A percentile compares a stretch with the other conserved stretches of the same genome.
These are phyloP conservation scores for Sporothrix sp. DNA, from an alignment of 2,329 filamentous ascomycete species.

Conservation along the genomic window DNA sequence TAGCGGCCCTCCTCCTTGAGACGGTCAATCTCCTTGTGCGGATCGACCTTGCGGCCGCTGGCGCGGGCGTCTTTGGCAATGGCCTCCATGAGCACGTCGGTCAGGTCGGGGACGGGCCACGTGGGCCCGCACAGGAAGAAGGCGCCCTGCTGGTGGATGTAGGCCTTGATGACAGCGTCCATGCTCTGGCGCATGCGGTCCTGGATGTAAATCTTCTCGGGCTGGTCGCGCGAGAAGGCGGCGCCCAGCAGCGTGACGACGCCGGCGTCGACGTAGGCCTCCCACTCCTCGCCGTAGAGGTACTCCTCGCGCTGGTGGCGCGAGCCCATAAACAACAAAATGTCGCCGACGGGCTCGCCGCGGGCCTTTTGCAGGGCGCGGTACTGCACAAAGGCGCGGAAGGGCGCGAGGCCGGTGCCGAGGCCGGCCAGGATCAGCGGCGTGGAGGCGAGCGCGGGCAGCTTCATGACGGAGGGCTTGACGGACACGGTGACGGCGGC, in stretches of 20 bases:
- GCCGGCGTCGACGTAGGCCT: conserved; percentile 90
- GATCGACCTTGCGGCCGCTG: conserved; percentile 70
- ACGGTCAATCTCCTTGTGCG: conserved; percentile 86
- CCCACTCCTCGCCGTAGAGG: conserved; percentile 98
- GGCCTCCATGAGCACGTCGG: conserved; percentile 85
- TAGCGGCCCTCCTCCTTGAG: conserved; percentile 92
- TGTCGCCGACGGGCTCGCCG: conserved; percentile 86
- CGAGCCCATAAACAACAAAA: conserved; percentile 92
- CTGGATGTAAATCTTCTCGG: conserved; percentile 98
- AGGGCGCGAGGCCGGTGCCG: conserved; percentile 96
- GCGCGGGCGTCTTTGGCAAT: conserved; percentile 65
- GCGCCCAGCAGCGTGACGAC: conserved; percentile 89
- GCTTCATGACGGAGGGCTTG: conserved; percentile 98
- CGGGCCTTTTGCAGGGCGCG: conserved; percentile 97
- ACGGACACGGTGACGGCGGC: conserved; percentile 80
- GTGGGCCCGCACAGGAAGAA: conserved; percentile 98
- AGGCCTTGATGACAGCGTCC: conserved; percentile 71
- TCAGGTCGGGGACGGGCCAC: conserved; percentile 97
- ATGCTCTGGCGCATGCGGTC: conserved; percentile 91
- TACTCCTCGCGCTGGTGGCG: conserved; percentile 98
- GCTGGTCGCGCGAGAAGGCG: conserved; percentile 94
- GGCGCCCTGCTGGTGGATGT: conserved; percentile 75
- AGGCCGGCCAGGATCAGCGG: conserved; percentile 98
- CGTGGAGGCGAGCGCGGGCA: conserved; percentile 76
- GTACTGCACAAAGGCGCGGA: conserved; percentile 97